phyloP scores from a whole-genome alignment of 139 green algal genomes.

The Asterochloris erici region DNA sequence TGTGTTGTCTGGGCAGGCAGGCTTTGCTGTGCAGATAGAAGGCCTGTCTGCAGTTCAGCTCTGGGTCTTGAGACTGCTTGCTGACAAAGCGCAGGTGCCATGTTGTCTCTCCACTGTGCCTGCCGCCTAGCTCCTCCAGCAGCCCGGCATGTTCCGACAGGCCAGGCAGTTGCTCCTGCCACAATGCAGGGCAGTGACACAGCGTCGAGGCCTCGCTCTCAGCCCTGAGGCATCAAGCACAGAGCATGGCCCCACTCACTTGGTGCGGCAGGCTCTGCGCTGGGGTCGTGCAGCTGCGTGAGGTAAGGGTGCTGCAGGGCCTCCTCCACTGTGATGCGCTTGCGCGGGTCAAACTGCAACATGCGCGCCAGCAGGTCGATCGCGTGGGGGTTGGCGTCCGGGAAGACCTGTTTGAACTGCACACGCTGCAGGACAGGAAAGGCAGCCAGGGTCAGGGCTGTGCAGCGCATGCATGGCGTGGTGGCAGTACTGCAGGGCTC shows the following conservation, averaged over 20 bases:
- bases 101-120: no score
- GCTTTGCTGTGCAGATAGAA: no score
- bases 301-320: slow-evolving; percentile 91
- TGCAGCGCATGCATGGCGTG: neutral
- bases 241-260: slow-evolving; percentile 21
- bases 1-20: no score
- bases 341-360: slow-evolving; percentile 89
- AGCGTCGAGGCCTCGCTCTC: no score
- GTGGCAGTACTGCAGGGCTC: neutral
- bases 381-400: slow-evolving; percentile 62
- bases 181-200: no score
- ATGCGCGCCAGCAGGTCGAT: slow-evolving; percentile 88
- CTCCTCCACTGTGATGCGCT: slow-evolving; percentile 78
- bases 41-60: no score
- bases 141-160: no score
- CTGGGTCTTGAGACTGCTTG: no score
- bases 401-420: slow-evolving; percentile 64
- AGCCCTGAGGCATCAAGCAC: no score
- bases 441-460: neutral
- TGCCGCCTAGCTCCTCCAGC: no score
- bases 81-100: no score
- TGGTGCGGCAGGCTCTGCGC: slow-evolving; percentile 61
- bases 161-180: no score
- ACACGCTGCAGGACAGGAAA: slow-evolving; percentile 18
- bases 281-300: slow-evolving; percentile 75